Conservation (phyloP, 1,284 basidiomycete species). For the Ustilago crameri region DNA sequence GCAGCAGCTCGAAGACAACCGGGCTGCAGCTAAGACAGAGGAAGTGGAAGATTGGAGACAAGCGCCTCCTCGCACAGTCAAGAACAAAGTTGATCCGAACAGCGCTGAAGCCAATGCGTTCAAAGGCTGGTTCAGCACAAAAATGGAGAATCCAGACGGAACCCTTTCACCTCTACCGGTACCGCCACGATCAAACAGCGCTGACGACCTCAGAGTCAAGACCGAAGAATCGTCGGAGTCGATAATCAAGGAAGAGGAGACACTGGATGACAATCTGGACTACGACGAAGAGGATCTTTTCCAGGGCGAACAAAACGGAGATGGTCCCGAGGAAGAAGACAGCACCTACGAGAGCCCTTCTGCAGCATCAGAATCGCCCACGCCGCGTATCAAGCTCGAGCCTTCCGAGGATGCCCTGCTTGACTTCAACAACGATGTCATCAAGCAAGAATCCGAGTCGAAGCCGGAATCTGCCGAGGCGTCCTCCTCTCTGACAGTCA, state of each 20-base stretch:
- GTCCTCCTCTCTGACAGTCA: background rate
- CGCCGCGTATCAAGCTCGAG: conserved; percentile 30
- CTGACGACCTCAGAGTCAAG: conserved; percentile 50
- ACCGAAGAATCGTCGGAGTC: conserved; percentile 65
- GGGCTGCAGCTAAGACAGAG: conserved; percentile 22
- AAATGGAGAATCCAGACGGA: conserved; percentile 23
- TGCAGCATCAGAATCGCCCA: conserved; percentile 7
- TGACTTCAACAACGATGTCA: conserved; percentile 9
- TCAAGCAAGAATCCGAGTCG: conserved; percentile 1
- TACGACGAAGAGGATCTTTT: conserved; percentile 55
- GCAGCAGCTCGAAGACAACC: conserved; percentile 19
- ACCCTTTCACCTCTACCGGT: conserved; percentile 11
- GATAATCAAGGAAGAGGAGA: conserved; percentile 63
- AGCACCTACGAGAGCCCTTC: conserved; percentile 12
- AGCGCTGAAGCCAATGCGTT: conserved; percentile 42
- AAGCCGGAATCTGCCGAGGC: background rate
- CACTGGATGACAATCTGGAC: conserved; percentile 37
- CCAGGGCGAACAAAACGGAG: conserved; percentile 15
- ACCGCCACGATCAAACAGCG: conserved; percentile 1
- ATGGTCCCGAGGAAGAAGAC: conserved; percentile 27
- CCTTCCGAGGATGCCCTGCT: conserved; percentile 30
- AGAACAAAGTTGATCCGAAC: conserved; percentile 44
- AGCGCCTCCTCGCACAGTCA: conserved; percentile 61
- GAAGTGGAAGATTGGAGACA: conserved; percentile 49
- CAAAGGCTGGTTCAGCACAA: conserved; percentile 57